phyloP scores from a whole-genome alignment of 2,329 filamentous ascomycete genomes.

The Alternaria solani region DNA sequence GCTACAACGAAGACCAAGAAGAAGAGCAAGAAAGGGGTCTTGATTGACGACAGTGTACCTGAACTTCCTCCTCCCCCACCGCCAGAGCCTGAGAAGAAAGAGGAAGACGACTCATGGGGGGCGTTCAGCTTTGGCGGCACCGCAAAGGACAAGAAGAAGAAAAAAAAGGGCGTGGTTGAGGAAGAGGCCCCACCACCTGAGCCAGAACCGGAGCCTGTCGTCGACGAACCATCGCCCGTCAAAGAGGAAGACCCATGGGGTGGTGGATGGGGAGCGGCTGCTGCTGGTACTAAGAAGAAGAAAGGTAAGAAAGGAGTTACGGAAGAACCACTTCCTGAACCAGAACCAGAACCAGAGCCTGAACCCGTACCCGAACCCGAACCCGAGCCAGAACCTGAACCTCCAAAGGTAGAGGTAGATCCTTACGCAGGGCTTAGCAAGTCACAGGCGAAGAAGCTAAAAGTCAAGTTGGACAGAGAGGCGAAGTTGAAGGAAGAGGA shows the following conservation, averaged over 20 bases:
- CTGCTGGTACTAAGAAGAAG: slow-evolving; percentile 36
- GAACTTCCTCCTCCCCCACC: slow-evolving; percentile 28
- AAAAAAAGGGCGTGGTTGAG: slow-evolving; percentile 41
- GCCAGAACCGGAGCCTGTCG: slow-evolving; percentile 40
- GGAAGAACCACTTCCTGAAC: slow-evolving; percentile 27
- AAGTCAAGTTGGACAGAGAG: slow-evolving; percentile 49
- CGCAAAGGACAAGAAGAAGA: slow-evolving; percentile 47
- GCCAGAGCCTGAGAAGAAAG: slow-evolving; percentile 36
- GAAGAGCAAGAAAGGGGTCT: slow-evolving; percentile 43
- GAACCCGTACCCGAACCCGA: slow-evolving; percentile 19
- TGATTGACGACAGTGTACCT: slow-evolving; percentile 41
- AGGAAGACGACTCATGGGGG: slow-evolving; percentile 33
- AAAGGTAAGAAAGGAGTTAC: slow-evolving; percentile 39
- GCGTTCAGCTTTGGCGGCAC: slow-evolving; percentile 37
- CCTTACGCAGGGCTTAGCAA: slow-evolving; percentile 43
- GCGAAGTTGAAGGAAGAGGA: slow-evolving; percentile 27
- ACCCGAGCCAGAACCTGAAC: slow-evolving; percentile 28
- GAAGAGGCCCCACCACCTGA: slow-evolving; percentile 28
- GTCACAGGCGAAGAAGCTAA: slow-evolving; percentile 40
- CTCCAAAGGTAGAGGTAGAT: slow-evolving; percentile 52
- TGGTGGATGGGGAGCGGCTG: slow-evolving; percentile 31
- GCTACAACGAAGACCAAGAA: slow-evolving; percentile 56
- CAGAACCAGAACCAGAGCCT: slow-evolving; percentile 23
- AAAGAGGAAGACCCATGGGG: slow-evolving; percentile 45
- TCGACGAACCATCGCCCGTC: slow-evolving; percentile 40